Evolutionary conservation across 805 yeast species (phyloP).

Genomic region (Kodamaea hsintzibuensis): DNA sequence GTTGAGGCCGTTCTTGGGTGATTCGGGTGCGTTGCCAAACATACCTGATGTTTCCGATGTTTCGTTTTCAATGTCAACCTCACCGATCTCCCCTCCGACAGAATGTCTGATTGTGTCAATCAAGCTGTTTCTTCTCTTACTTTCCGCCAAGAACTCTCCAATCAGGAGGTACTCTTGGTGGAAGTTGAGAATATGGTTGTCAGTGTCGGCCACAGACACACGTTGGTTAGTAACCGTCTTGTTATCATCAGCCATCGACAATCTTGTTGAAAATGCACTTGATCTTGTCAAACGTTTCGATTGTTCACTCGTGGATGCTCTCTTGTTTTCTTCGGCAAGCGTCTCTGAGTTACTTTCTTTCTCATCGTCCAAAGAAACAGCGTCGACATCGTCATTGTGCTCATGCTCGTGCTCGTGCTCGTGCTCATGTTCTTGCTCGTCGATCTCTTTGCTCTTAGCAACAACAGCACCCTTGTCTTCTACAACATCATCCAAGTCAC

Average conservation of each 20-base stretch:
- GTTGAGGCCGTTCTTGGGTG: constrained; percentile 51
- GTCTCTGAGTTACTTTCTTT: constrained; percentile 11
- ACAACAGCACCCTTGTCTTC: background rate
- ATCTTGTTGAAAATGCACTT: constrained; percentile 3
- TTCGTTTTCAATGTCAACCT: constrained; percentile 11
- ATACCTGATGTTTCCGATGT: constrained; percentile 20
- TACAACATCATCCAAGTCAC: constrained; percentile 11
- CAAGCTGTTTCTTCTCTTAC: constrained; percentile 13
- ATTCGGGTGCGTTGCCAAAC: constrained; percentile 18
- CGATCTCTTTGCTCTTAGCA: background rate
- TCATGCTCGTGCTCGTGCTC: too few relatives aligned
- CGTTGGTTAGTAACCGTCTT: constrained; percentile 6
- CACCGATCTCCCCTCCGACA: constrained; percentile 10
- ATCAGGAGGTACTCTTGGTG: constrained; percentile 17
- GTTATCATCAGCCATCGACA: constrained; percentile 5
- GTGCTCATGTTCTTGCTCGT: too few relatives aligned
- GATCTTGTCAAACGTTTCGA: constrained; percentile 9
- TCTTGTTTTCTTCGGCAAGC: constrained; percentile 9
- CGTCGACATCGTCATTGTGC: background rate
- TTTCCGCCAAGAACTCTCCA: constrained; percentile 17
- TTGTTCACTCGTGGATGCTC: constrained; percentile 4
- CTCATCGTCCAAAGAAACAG: constrained; percentile 5
- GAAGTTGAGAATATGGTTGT: constrained; percentile 15
- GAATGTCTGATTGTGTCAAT: constrained; percentile 12
- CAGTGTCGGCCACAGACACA: constrained; percentile 9